Percentiles rank a stretch among this genome's conserved stretches.
Conservation (phyloP, 176 grass and related monocot genomes). For the Thalia dealbata region DNA sequence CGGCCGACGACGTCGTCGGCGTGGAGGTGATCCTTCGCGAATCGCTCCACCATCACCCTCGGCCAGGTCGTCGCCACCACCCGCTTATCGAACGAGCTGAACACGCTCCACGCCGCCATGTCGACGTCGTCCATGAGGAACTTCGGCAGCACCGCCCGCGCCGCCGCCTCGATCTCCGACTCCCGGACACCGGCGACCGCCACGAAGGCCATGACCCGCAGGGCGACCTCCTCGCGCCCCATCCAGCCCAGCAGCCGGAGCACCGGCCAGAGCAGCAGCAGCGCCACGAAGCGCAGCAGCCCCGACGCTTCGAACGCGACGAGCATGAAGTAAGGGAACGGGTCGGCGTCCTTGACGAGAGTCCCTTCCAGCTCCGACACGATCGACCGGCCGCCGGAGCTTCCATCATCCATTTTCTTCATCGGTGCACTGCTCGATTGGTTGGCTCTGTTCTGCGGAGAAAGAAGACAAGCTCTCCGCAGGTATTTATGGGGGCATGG, state of each 20-base stretch:
- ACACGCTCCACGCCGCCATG: conserved; percentile 42
- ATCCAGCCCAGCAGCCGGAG: conserved; percentile 28
- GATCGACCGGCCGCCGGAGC: conserved; percentile 2
- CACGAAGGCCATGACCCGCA: conserved; percentile 33
- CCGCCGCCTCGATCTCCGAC: conserved; percentile 58
- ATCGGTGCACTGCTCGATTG: too few species aligned
- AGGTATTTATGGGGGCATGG: too few species aligned
- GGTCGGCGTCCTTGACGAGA: not conserved
- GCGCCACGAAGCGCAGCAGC: conserved; percentile 35
- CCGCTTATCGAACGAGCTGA: conserved; percentile 26
- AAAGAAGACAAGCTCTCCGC: too few species aligned
- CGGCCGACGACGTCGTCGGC: conserved; percentile 59
- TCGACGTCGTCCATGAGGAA: conserved; percentile 84
- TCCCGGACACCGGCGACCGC: conserved; percentile 29
- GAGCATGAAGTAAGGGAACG: conserved; percentile 21
- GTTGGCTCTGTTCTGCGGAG: too few species aligned
- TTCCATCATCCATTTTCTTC: not conserved
- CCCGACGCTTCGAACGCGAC: conserved; percentile 67
- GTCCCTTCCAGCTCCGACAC: conserved; percentile 4
- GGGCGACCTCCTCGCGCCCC: not conserved
- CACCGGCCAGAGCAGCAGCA: conserved; percentile 53
- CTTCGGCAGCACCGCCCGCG: conserved; percentile 85
- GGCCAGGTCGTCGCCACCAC: conserved; percentile 66
- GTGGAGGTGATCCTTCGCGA: conserved; percentile 70
- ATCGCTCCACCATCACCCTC: conserved; percentile 55